phyloP scores from a whole-genome alignment of 1,284 basidiomycete species.

The Inonotus hispidus region DNA sequence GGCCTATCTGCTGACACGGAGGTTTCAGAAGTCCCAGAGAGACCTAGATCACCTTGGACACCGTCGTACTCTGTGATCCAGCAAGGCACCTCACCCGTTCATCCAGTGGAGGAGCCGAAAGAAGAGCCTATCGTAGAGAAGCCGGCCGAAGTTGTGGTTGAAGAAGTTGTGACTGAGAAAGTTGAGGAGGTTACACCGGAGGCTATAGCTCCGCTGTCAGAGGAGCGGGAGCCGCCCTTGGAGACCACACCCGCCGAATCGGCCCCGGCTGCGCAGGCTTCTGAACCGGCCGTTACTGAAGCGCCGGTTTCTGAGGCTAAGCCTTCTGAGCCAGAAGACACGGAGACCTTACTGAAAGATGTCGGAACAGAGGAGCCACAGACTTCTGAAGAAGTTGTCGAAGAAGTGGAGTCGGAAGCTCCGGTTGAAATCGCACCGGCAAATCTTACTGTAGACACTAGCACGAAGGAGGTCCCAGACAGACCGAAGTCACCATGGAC shows the following conservation, averaged over 20 bases:
- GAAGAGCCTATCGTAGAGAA: background rate
- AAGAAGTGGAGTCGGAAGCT: background rate
- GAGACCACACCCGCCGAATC: background rate
- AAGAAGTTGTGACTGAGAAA: background rate
- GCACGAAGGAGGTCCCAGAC: conserved; percentile 3
- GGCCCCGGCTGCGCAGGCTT: background rate
- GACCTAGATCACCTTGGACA: conserved; percentile 13
- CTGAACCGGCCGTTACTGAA: background rate
- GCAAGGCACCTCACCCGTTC: background rate
- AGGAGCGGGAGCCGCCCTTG: background rate
- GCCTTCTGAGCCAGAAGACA: background rate
- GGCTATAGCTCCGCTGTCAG: background rate
- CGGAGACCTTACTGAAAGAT: background rate
- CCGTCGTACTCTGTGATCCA: conserved; percentile 15
- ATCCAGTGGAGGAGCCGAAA: background rate
- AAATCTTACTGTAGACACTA: conserved; percentile 1
- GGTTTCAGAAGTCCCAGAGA: conserved; percentile 5
- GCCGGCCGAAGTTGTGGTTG: background rate
- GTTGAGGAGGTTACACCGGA: background rate
- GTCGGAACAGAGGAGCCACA: background rate
- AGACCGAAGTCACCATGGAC: conserved; percentile 14
- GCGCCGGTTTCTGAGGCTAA: background rate
- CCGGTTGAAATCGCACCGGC: background rate
- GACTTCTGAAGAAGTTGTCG: background rate
- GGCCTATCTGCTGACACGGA: background rate